Percentiles rank a stretch among this genome's conserved stretches.
Evolutionary conservation across 192 early-diverging fungal species (phyloP).

Genomic region (Rhizophagus clarus): DNA sequence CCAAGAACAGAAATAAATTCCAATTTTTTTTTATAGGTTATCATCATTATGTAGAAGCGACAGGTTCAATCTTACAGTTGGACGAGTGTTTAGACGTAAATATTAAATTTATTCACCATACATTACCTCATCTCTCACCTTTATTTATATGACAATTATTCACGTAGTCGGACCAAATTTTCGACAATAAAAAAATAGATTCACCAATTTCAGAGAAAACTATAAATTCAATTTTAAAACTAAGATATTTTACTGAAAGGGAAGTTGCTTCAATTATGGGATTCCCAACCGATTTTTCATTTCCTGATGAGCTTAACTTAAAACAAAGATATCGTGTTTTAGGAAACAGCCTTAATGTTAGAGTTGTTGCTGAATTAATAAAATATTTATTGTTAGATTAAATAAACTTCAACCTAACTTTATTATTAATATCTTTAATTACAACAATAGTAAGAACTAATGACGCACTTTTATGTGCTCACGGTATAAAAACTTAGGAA

Average conservation of each 20-base stretch:
- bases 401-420: background rate
- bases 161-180: background rate
- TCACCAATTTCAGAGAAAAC: background rate
- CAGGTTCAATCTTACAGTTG: slow-evolving; percentile 59
- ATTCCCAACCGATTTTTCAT: slow-evolving; percentile 74
- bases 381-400: slow-evolving; percentile 59
- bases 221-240: slow-evolving; percentile 28
- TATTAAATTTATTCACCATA: background rate
- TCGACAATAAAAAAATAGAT: background rate
- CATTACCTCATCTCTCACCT: background rate
- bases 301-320: slow-evolving; percentile 64
- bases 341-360: slow-evolving; percentile 90
- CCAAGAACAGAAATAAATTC: too few species aligned
- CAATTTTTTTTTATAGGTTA: slow-evolving; percentile 48
- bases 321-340: slow-evolving; percentile 85
- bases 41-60: slow-evolving; percentile 65
- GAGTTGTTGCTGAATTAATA: slow-evolving; percentile 78
- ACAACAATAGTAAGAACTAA: too few species aligned
- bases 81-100: slow-evolving; percentile 51
- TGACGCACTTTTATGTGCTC: too few species aligned
- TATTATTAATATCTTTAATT: background rate
- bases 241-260: slow-evolving; percentile 59
- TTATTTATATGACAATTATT: background rate
- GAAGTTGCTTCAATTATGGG: slow-evolving; percentile 81
- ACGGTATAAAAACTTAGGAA: too few species aligned